Base-by-base conservation (phyloP, 176 grass and related monocot genomes). In the Otatea glauca region DNA sequence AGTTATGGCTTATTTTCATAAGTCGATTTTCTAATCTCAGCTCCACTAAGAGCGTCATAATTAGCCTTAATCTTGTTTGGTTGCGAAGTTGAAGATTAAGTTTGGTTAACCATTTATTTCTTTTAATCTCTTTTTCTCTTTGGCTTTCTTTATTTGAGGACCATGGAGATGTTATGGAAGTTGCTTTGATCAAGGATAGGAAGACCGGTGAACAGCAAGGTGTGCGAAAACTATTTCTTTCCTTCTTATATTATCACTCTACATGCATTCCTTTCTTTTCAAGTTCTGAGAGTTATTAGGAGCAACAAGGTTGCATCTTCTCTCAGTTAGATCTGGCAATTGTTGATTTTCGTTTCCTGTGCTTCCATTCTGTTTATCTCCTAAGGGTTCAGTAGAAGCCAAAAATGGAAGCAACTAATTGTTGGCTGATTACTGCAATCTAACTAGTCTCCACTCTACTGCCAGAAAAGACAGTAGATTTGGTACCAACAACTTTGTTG, bases 141-240 rank as follows among this genome's bases (percentile, higher is more conserved):
- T 81, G 4, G 7, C 24, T 42, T 44, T 68, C 96, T 63, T 90
- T 96, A 74, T 99, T 99, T 83, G 96, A 99, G 92, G 90, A 96
- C 39, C 96, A 99, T 79, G 96, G 96, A 55, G 77, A 94, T 89
- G 96, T 99, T 83, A 81, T 99, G 81, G 96, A 99, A 89, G 96
- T 99, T 70, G 96, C 96, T 76, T 88, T 99, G 76, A 99, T 99
- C 84, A 99, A 90, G 85, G 96, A 96, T 92, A 96, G 88, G 77
- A 96, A 96, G 65, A 99, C 91, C 10, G 96, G 96, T 60, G 86
- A 99, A 81, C 93, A 99, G 86, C 93, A 94, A 99, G 96, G 96
- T 99, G 76, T 2, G 83, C 18, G 80, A 85, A 76, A 53, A 71
- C 86, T 68, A 5, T 43, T 50, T 96, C 89, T 51, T 29, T 51